Evolutionary conservation across 148 eudicot species (phyloP).

Genomic region (Rhododendron henanense): DNA sequence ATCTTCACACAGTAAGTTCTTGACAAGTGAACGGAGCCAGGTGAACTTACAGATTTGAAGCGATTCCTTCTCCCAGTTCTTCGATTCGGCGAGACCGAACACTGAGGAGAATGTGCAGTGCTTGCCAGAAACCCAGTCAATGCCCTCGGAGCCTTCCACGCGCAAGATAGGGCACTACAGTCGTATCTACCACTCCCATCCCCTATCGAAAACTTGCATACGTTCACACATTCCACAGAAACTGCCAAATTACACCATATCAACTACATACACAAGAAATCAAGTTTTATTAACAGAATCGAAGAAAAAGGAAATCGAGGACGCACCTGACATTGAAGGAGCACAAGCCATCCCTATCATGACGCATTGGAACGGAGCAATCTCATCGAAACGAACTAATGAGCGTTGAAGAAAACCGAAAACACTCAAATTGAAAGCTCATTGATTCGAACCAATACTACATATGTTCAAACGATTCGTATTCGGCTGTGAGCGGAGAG

Average conservation of each 20-base stretch:
- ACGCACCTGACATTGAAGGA: constrained; percentile 58
- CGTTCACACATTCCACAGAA: constrained; percentile 75
- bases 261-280: not conserved
- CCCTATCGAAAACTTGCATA: constrained; percentile 57
- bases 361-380: constrained; percentile 44
- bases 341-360: constrained; percentile 63
- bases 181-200: constrained; percentile 56
- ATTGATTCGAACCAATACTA: not conserved
- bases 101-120: constrained; percentile 44
- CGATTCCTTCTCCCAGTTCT: constrained; percentile 33
- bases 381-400: constrained; percentile 22
- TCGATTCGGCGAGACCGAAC: constrained; percentile 27
- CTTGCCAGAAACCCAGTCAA: constrained; percentile 83
- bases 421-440: not conserved
- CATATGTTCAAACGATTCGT: constrained; percentile 5
- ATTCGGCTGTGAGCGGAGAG: not conserved
- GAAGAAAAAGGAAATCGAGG: not conserved
- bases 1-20: not conserved
- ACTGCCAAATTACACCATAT: constrained; percentile 32
- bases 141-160: constrained; percentile 88
- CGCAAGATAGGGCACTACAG: constrained; percentile 77
- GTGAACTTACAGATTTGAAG: constrained; percentile 39
- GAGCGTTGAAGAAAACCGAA: constrained; percentile 17
- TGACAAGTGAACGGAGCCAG: not conserved
- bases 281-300: not conserved